Evolutionary conservation across 2,329 filamentous ascomycete genomes (phyloP).

Genomic region (Fusarium drepaniforme): DNA sequence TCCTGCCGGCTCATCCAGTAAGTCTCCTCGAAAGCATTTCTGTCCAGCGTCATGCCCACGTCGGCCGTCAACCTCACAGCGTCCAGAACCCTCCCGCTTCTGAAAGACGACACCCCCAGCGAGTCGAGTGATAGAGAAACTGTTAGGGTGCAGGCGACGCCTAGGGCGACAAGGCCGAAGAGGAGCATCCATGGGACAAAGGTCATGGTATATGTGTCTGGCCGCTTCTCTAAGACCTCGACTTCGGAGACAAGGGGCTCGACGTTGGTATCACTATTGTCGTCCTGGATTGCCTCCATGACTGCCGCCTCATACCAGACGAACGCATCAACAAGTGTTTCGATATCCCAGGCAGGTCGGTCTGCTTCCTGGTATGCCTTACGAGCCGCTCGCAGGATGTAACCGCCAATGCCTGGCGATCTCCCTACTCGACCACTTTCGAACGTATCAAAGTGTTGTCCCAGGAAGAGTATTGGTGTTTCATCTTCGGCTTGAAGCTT

Average conservation of each 20-base stretch:
- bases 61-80: conserved; percentile 29
- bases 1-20: conserved; percentile 15
- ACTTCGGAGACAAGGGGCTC: conserved; percentile 3
- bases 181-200: conserved; percentile 33
- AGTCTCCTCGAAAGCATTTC: conserved; percentile 21
- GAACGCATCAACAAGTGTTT: conserved; percentile 26
- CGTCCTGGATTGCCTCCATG: background rate
- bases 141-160: conserved; percentile 18
- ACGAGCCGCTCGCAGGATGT: conserved; percentile 11
- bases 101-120: conserved; percentile 19
- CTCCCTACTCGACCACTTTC: background rate
- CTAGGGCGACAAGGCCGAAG: conserved; percentile 18
- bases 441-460: background rate
- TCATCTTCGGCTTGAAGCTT: background rate
- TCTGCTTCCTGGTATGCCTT: background rate
- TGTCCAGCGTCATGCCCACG: conserved; percentile 25
- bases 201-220: conserved; percentile 23
- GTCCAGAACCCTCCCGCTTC: conserved; percentile 17
- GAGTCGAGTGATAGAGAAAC: conserved; percentile 24
- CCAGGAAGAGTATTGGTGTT: background rate
- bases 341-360: conserved; percentile 7
- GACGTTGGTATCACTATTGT: background rate
- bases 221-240: background rate
- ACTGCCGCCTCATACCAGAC: conserved; percentile 26
- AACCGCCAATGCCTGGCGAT: conserved; percentile 16